A percentile compares a stretch with the other conserved stretches of the same genome.
phyloP scores from a whole-genome alignment of 192 early-diverging fungal species.

The Backusella sp. region DNA sequence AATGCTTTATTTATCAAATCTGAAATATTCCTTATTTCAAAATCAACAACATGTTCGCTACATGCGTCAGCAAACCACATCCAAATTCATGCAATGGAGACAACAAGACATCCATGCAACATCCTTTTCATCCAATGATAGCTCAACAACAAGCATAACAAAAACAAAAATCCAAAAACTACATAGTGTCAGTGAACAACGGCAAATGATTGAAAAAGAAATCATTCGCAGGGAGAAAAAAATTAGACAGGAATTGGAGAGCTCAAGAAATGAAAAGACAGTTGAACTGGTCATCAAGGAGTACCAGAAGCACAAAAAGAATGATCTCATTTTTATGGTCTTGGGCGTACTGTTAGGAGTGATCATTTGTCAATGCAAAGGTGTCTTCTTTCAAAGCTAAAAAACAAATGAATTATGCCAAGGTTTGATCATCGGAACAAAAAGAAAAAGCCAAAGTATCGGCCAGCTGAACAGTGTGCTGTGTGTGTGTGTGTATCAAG shows the following conservation, averaged over 20 bases:
- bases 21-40: conserved; percentile 2
- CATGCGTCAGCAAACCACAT: neutral
- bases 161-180: conserved; percentile 13
- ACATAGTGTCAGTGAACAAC: conserved; percentile 24
- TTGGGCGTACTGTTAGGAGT: neutral
- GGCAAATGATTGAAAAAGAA: conserved; percentile 26
- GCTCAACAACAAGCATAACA: conserved; percentile 2
- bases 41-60: neutral
- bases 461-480: neutral
- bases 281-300: conserved; percentile 14
- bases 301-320: conserved; percentile 3
- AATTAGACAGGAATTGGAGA: conserved; percentile 12
- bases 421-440: conserved; percentile 5
- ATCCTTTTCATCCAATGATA: neutral
- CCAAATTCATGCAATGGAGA: conserved; percentile 1
- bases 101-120: neutral
- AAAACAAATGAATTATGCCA: neutral
- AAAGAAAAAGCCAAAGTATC: neutral
- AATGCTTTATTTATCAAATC: neutral
- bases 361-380: neutral
- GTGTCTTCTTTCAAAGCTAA: neutral
- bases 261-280: neutral
- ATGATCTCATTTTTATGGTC: neutral
- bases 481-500: neutral
- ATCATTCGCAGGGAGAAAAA: conserved; percentile 21